Evolutionary conservation across 495 filamentous ascomycete species (phyloP), one percentile per base, ranked within the genome.

Genomic region (Lepraria neglecta): DNA sequence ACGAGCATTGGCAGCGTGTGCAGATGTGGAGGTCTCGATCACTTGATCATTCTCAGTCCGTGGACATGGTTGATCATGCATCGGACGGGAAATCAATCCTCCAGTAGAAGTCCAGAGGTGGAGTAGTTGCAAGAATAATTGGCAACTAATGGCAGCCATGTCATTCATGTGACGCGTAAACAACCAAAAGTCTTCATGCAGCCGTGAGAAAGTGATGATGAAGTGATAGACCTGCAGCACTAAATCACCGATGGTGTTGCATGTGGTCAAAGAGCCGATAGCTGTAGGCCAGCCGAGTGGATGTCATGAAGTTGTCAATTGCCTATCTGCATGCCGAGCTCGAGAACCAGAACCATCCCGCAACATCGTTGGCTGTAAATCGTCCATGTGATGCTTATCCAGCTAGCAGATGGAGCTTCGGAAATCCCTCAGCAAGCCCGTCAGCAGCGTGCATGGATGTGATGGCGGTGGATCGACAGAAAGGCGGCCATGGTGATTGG

Each of bases 91-190:
- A 28, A 1, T 17, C 21, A 53, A 24, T 47, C 56, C 60, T 62
- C 64, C 64, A 66, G 64, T 66, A 38, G 40, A 48, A 47, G 28
- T 6, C n/a, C 42, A 60, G 28, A 4, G 43, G 17, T 28, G 45
- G 19, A 27, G 33, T n/a, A 66, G 45, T 38, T 62, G 50, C 50
- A 60, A 44, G 12, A 30, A 7, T 28, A n/a, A 35, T 46, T 50
- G 45, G 56, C 52, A 38, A 30, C 15, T 63, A 47, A 46, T 59
- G 43, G 64, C 56, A 63, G 60, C 44, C 24, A 53, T 35, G 40
- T 54, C 31, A 35, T 56, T 66, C 64, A 66, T 63, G 64, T 66
- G 64, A 66, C 64, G 50, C 58, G 55, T 62, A 44, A 38, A 44
- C 31, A 52, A 55, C 44, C 40, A 54, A 56, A 28, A 56, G 11